A percentile compares a stretch with the other conserved stretches of the same genome.
Conservation (phyloP, 371 early-diverging fungal genomes). For the Mucor velutinosus region DNA sequence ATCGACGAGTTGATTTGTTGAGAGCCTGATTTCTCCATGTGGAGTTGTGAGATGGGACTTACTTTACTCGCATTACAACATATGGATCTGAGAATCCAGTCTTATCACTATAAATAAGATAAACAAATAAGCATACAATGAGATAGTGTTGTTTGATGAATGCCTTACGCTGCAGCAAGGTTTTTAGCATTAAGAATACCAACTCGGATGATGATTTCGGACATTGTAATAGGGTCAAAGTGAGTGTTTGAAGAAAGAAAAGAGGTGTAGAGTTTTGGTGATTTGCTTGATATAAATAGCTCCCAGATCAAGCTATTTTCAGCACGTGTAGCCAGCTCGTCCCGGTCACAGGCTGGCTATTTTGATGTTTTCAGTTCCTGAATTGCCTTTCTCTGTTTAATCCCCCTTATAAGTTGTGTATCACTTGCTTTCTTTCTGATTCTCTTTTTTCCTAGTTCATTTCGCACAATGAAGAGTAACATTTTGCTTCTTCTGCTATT, state of each 20-base stretch:
- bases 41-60: constrained; percentile 3
- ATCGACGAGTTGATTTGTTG: background rate
- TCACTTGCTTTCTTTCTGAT: background rate
- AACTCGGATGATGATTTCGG: constrained; percentile 31
- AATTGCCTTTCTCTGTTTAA: no score
- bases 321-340: background rate
- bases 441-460: background rate
- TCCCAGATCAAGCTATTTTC: background rate
- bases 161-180: constrained; percentile 39
- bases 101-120: constrained; percentile 40
- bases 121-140: background rate
- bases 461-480: background rate
- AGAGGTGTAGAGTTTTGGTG: background rate
- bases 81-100: constrained; percentile 70
- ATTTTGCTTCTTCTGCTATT: background rate
- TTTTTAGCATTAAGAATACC: constrained; percentile 30
- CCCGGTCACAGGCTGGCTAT: constrained; percentile 1
- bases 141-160: no score
- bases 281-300: background rate
- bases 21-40: background rate
- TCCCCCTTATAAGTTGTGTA: background rate
- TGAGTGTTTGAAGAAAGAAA: background rate
- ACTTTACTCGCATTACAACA: constrained; percentile 48
- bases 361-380: background rate
- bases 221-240: constrained; percentile 4